phyloP scores from a whole-genome alignment of 305 asterid genomes.

The Solanum hybrid region DNA sequence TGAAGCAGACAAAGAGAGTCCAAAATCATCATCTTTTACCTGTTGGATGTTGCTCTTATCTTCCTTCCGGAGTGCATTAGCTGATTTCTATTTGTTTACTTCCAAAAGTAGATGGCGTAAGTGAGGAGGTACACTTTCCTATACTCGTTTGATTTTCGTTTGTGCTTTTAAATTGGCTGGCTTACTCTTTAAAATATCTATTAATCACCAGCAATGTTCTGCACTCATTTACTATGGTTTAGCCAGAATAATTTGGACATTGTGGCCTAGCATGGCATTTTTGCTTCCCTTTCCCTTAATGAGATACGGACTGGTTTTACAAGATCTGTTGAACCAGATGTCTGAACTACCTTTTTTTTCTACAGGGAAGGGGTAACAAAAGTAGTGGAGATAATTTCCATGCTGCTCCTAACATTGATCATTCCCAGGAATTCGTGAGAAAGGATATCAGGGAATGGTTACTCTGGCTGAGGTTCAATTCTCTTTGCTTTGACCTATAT shows the following conservation, averaged over 20 bases:
- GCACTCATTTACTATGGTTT: background rate
- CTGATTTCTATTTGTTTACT: background rate
- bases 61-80: background rate
- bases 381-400: slow-evolving; percentile 95
- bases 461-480: slow-evolving; percentile 71
- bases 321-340: background rate
- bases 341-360: background rate
- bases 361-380: slow-evolving; percentile 86
- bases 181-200: background rate
- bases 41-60: background rate
- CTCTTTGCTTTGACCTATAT: slow-evolving; percentile 1
- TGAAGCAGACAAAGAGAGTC: background rate
- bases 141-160: background rate
- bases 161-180: slow-evolving; percentile 1
- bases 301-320: background rate
- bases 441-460: slow-evolving; percentile 89
- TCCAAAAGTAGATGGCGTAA: background rate
- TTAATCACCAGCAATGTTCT: background rate
- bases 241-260: background rate
- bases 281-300: background rate
- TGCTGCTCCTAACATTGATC: slow-evolving; percentile 98
- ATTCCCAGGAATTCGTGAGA: slow-evolving; percentile 92
- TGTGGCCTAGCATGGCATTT: background rate
- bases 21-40: background rate
- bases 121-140: background rate